Conservation (phyloP, 2,329 filamentous ascomycete species). For the Acarospora socialis region DNA sequence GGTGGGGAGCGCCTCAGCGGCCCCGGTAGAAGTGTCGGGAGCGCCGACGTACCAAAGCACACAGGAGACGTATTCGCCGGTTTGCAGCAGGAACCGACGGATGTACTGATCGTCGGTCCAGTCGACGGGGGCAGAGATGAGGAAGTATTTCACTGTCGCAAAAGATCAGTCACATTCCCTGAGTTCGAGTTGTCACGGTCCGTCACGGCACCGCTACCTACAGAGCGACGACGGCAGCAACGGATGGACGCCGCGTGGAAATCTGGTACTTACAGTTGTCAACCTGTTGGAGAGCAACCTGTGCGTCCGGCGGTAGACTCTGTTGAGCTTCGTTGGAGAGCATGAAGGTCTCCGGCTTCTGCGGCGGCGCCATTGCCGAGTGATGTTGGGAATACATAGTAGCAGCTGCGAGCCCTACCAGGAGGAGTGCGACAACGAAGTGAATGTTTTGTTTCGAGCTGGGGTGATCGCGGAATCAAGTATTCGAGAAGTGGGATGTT, state of each 20-base stretch:
- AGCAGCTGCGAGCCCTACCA: slow-evolving; percentile 7
- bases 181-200: background rate
- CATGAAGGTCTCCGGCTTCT: slow-evolving; percentile 98
- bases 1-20: too few species aligned
- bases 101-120: slow-evolving; percentile 97
- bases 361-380: slow-evolving; percentile 74
- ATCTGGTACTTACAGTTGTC: slow-evolving; percentile 64
- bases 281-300: slow-evolving; percentile 94
- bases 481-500: background rate
- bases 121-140: slow-evolving; percentile 95
- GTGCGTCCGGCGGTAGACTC: slow-evolving; percentile 86
- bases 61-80: slow-evolving; percentile 96
- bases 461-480: background rate
- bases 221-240: background rate
- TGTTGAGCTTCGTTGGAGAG: slow-evolving; percentile 94
- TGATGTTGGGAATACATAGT: slow-evolving; percentile 64
- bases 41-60: slow-evolving; percentile 59
- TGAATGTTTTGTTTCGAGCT: background rate
- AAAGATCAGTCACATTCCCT: slow-evolving; percentile 12
- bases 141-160: slow-evolving; percentile 85
- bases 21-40: slow-evolving; percentile 3
- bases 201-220: background rate
- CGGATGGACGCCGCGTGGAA: background rate
- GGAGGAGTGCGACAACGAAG: slow-evolving; percentile 3
- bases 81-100: slow-evolving; percentile 83